Evolutionary conservation across 2,329 filamentous ascomycete genomes (phyloP), one percentile per base, ranked within the genome.

Genomic region (Trichothecium roseum): DNA sequence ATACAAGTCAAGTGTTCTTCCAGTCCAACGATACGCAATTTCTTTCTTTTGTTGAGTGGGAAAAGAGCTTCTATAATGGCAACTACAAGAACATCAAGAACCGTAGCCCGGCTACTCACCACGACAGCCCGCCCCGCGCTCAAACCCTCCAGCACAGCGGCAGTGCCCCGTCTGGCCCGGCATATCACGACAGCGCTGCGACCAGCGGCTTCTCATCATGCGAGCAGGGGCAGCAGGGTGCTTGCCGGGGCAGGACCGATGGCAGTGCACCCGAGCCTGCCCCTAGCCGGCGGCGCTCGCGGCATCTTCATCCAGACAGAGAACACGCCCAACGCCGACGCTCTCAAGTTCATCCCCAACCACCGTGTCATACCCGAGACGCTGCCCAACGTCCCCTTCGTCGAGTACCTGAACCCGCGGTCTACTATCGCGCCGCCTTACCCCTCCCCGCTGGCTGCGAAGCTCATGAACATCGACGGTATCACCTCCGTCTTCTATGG

Each of bases 221-320:
- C 46, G 14, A 42, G 48, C 45, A 44, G 18, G 12, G 16, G n/a
- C 32, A 34, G 18, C 43, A 43, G 51, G 53, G 24, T 43, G 44
- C 37, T 37, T 56, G 15, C 46, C 18, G 39, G 42, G 15, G 35
- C 42, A n/a, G 49, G 52, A 24, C 46, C 50, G 32, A 42, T 38
- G 18, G 35, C 40, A 28, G 40, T 38, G 30, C 37, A 31, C 35
- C 36, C 44, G 32, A 36, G 35, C 16, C 40, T 36, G 35, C 43
- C 31, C 16, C 5, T 18, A 26, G 20, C 30, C 30, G 49, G 51
- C 36, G 62, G 63, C 34, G 56, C 56, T 40, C 80, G 89, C 44
- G 87, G 78, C 17, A 94, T 98, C 59, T 98, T 96, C 67, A 98
- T 98, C 53, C 91, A 98, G 63, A 96, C 89, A 5, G 89, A 96